Percentiles rank a stretch among this genome's conserved stretches.
Evolutionary conservation across 2,329 filamentous ascomycete species (phyloP).

Genomic region (Colletotrichum sp.): DNA sequence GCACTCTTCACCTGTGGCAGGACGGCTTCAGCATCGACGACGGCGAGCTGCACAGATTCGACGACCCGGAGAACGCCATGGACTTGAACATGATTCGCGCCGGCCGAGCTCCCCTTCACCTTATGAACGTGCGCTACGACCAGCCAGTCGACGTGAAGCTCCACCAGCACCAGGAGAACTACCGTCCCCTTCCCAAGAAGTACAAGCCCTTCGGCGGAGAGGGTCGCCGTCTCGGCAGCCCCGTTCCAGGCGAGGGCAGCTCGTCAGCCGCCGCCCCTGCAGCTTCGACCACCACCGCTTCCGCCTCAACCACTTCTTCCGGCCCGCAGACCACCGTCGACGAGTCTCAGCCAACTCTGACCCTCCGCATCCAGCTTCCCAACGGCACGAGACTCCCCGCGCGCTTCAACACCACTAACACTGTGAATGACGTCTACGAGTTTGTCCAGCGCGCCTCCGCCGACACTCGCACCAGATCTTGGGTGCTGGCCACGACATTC

Average conservation of each 20-base stretch:
- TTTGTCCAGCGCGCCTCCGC: slow-evolving; percentile 73
- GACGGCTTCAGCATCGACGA: slow-evolving; percentile 89
- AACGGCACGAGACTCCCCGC: slow-evolving; percentile 80
- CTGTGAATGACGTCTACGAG: slow-evolving; percentile 77
- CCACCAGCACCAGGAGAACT: slow-evolving; percentile 77
- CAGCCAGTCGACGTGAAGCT: slow-evolving; percentile 83
- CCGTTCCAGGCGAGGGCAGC: slow-evolving; percentile 66
- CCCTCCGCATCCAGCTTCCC: slow-evolving; percentile 78
- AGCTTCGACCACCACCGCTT: slow-evolving; percentile 25
- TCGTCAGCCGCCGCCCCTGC: slow-evolving; percentile 22
- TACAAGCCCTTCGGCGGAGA: slow-evolving; percentile 78
- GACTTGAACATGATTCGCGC: slow-evolving; percentile 78
- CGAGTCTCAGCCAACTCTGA: slow-evolving; percentile 69
- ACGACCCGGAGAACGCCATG: slow-evolving; percentile 76
- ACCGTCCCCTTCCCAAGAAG: slow-evolving; percentile 73
- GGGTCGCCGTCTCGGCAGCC: slow-evolving; percentile 78
- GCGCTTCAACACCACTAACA: slow-evolving; percentile 82
- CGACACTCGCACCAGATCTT: slow-evolving; percentile 61
- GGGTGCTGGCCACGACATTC: slow-evolving; percentile 83
- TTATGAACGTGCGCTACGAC: slow-evolving; percentile 77
- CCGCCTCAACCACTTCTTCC: slow-evolving; percentile 36
- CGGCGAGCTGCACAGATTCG: slow-evolving; percentile 77
- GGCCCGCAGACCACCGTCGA: slow-evolving; percentile 52
- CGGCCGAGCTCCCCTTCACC: slow-evolving; percentile 76
- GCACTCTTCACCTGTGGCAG: slow-evolving; percentile 79